Percentiles rank a stretch among this genome's conserved stretches.
Conservation (phyloP, 495 filamentous ascomycete species). For the Trichoderma gamsii region DNA sequence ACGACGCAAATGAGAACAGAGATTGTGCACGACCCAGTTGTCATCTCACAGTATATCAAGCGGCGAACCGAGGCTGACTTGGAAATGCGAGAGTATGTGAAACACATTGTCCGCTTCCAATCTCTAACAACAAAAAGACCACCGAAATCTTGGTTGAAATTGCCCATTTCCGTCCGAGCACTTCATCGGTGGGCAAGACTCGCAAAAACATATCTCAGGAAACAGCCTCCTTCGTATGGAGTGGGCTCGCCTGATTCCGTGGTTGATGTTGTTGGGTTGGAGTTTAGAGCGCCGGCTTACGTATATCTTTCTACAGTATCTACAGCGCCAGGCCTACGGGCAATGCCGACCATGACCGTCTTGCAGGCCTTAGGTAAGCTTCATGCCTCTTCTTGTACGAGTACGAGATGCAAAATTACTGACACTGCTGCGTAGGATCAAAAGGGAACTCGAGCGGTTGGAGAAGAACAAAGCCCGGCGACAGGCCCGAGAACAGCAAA, state of each 20-base stretch:
- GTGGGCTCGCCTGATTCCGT: slow-evolving; percentile 1
- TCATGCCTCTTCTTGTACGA: not conserved
- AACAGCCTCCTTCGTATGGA: slow-evolving; percentile 3
- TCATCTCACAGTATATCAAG: slow-evolving; percentile 60
- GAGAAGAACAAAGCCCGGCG: slow-evolving; percentile 87
- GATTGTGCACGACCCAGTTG: slow-evolving; percentile 63
- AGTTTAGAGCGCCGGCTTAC: slow-evolving; percentile 22
- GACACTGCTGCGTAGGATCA: slow-evolving; percentile 43
- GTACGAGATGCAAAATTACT: not conserved
- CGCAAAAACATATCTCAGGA: not conserved
- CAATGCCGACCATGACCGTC: slow-evolving; percentile 54
- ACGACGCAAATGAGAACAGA: slow-evolving; percentile 53
- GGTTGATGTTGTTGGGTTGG: slow-evolving; percentile 2
- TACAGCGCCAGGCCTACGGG: slow-evolving; percentile 60
- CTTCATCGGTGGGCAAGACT: not conserved
- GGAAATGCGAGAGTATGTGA: slow-evolving; percentile 57
- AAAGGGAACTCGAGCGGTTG: slow-evolving; percentile 72
- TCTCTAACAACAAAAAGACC: not conserved
- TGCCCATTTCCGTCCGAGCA: not conserved
- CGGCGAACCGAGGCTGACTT: slow-evolving; percentile 51
- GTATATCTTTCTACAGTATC: slow-evolving; percentile 28
- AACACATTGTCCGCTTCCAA: slow-evolving; percentile 6
- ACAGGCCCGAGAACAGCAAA: slow-evolving; percentile 84
- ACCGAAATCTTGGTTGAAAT: not conserved
- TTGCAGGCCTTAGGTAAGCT: slow-evolving; percentile 30